Evolutionary conservation across 2,329 filamentous ascomycete genomes (phyloP).

Genomic region (Zymoseptoria tritici): DNA sequence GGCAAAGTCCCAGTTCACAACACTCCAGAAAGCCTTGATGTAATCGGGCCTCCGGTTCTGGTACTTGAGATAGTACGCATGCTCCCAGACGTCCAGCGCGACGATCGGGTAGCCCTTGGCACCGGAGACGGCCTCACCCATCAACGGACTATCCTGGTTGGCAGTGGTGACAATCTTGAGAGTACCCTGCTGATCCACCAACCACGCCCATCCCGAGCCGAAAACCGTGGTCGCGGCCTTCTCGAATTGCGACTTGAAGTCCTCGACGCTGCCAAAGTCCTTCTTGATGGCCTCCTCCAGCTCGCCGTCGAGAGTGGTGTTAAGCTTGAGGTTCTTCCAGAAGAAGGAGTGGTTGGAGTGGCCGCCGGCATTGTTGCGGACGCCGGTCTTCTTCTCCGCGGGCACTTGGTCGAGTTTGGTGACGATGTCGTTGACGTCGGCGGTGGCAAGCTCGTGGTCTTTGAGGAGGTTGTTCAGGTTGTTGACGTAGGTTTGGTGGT

Average conservation of each 20-base stretch:
- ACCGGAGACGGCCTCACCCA: constrained; percentile 47
- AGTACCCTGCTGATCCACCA: constrained; percentile 56
- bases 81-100: constrained; percentile 88
- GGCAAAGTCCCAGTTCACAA: constrained; percentile 63
- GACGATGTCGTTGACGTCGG: constrained; percentile 39
- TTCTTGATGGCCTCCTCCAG: constrained; percentile 55
- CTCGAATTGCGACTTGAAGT: constrained; percentile 60
- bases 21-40: constrained; percentile 67
- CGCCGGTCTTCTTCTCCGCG: constrained; percentile 59
- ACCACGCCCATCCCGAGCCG: constrained; percentile 84
- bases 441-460: constrained; percentile 48
- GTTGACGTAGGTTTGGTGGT: constrained; percentile 71
- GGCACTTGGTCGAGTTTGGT: constrained; percentile 47
- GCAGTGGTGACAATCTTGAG: constrained; percentile 73
- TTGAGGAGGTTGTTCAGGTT: constrained; percentile 63
- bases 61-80: constrained; percentile 85
- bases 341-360: constrained; percentile 92
- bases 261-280: constrained; percentile 62
- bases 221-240: constrained; percentile 62
- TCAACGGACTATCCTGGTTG: constrained; percentile 61
- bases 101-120: constrained; percentile 51
- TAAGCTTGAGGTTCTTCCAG: constrained; percentile 70
- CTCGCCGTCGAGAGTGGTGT: constrained; percentile 51
- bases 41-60: constrained; percentile 69
- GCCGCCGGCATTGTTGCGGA: constrained; percentile 85